These are phyloP conservation scores for Monosporascus sp. DNA, from an alignment of 2,329 filamentous ascomycete genomes.

Conservation along the genomic window DNA sequence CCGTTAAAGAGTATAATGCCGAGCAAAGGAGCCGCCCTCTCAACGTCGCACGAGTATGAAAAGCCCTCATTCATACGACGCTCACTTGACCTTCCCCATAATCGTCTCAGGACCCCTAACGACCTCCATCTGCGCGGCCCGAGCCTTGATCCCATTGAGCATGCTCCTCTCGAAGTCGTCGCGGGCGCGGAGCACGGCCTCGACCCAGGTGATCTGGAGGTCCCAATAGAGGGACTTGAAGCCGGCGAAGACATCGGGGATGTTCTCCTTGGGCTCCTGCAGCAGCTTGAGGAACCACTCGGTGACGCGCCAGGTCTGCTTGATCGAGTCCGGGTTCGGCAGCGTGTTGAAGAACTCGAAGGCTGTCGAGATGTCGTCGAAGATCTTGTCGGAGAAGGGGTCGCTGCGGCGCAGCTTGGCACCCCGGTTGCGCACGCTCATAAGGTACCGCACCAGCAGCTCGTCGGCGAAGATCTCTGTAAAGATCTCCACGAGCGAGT, in stretches of 20 bases:
- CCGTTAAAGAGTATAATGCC: too few relatives aligned
- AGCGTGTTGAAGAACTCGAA: slow-evolving; percentile 82
- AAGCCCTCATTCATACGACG: slow-evolving; percentile 54
- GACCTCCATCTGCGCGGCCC: slow-evolving; percentile 79
- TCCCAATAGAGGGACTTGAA: slow-evolving; percentile 93
- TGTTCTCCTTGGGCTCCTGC: slow-evolving; percentile 64
- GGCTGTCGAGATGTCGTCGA: slow-evolving; percentile 83
- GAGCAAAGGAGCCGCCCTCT: too few relatives aligned
- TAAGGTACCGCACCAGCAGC: slow-evolving; percentile 79
- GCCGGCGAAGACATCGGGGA: slow-evolving; percentile 72
- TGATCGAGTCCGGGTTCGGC: slow-evolving; percentile 69
- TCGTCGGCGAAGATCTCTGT: slow-evolving; percentile 91
- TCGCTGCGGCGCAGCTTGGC: slow-evolving; percentile 84
- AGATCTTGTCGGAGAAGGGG: slow-evolving; percentile 87
- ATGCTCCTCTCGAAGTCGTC: slow-evolving; percentile 93
- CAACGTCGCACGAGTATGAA: too few relatives aligned
- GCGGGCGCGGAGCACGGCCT: slow-evolving; percentile 76
- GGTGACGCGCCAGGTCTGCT: slow-evolving; percentile 87
- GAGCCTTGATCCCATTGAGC: slow-evolving; percentile 80
- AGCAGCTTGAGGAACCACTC: slow-evolving; percentile 77
- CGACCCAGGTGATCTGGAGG: slow-evolving; percentile 90
- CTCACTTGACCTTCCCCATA: slow-evolving; percentile 85
- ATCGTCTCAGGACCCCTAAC: slow-evolving; percentile 83
- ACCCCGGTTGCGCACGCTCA: slow-evolving; percentile 78
- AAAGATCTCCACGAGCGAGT: slow-evolving; percentile 83